Base-by-base conservation (phyloP, 352 stramenopile species). In the Pythium folliculosum region DNA sequence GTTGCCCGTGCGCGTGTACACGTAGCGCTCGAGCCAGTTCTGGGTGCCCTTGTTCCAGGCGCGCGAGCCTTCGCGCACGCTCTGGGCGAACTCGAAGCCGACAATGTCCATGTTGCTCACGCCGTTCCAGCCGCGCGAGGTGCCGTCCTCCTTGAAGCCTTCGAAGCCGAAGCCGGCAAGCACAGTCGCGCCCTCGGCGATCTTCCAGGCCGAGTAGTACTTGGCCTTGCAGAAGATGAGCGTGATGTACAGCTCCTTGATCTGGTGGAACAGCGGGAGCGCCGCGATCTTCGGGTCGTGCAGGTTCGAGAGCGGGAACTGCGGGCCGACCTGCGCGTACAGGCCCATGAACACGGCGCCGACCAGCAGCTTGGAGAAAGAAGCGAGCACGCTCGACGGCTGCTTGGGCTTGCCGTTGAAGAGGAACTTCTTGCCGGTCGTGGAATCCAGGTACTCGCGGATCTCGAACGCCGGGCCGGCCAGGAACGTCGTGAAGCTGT, bases 1-100 rank as follows among this genome's bases (percentile, higher is more conserved):
- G 72, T 96, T 96, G 69, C 81, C 80, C 10, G 92, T 98, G 55
- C 96, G 89, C 49, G 91, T 92, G 85, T 99, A 99, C 22, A 98
- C 94, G 80, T 98, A 99, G 44, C 88, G 86, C 65, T 96, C 90
- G 48, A 99, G 82, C 96, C 96, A 99, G 53, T 87, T 81, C 73
- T 94, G 86, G n/a, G 92, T 98, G 75, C 96, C 96, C 80, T 98
- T 98, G 91, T 99, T 99, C 97, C 97, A 99, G 22, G 86, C 86
- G 32, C 93, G 84, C 52, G 90, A 95, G 45, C 86, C 68, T 10
- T 83, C 94, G 37, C 91, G 90, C n/a, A 98, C 75, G 73, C 95
- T 98, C 16, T 91, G 78, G 23, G 91, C 88, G 5, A 95, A 91
- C 77, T 99, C 97, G 63, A 99, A 99, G 67, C 86, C 80, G 25